Conservation (phyloP, 2,329 filamentous ascomycete species). For the Pseudopyricularia cyperi region DNA sequence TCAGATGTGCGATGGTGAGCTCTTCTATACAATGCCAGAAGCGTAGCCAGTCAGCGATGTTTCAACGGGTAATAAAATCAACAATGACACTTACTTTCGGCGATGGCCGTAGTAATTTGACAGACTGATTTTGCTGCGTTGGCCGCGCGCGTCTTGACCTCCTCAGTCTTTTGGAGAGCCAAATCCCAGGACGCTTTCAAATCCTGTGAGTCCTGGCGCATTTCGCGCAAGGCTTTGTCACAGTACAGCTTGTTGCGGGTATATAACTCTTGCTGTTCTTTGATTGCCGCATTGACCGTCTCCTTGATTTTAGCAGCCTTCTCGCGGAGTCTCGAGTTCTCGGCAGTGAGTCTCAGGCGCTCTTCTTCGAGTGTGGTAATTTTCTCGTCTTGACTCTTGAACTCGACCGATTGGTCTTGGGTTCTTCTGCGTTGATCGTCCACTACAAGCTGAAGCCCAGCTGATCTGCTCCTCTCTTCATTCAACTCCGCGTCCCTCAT, state of each 20-base stretch:
- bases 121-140: constrained; percentile 7
- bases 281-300: constrained; percentile 30
- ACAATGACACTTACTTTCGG: constrained; percentile 5
- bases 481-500: not conserved
- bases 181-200: constrained; percentile 12
- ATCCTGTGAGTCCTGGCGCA: constrained; percentile 18
- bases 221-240: constrained; percentile 17
- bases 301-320: constrained; percentile 8
- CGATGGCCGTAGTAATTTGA: constrained; percentile 2
- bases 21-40: not conserved
- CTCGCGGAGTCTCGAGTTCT: not conserved
- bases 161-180: constrained; percentile 18
- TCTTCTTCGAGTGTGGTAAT: not conserved
- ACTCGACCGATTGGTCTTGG: not conserved
- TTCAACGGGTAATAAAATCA: not conserved
- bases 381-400: not conserved
- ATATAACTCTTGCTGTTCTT: constrained; percentile 32
- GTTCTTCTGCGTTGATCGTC: not conserved
- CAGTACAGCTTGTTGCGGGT: constrained; percentile 18
- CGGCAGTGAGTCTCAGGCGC: not conserved
- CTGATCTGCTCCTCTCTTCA: not conserved
- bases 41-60: not conserved
- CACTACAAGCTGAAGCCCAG: not conserved
- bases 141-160: constrained; percentile 17
- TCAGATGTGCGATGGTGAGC: not conserved